Base-by-base conservation (phyloP, 805 yeast species). In the Metschnikowia santaceciliae region DNA sequence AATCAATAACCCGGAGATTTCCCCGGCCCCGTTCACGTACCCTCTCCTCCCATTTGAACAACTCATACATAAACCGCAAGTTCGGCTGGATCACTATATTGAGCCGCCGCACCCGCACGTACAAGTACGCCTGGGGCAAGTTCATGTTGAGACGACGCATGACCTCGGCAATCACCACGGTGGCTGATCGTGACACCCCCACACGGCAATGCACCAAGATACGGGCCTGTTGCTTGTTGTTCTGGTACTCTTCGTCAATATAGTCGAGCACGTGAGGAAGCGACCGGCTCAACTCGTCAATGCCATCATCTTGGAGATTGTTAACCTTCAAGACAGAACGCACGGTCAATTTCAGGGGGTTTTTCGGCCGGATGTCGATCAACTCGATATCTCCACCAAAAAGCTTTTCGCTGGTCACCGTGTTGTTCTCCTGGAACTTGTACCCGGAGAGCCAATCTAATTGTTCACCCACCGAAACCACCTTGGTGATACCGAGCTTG, bases 61-160 rank as follows among this genome's bases (percentile, higher is more conserved):
- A 73, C 62, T 91, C 97, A 66, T 90, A 92, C 90, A 90, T 87
- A 63, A 92, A 84, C 64, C 92, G 80, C 64, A 92, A 72, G 65
- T 90, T 92, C 13, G 98, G 98, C 67, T 92, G 98, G 55, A 92
- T 92, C 32, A 92, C 89, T 52, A 92, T 91, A 66, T 92, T 92
- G 61, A 92, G 76, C 48, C 98, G 74, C 47, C 97, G 75, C 3
- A 90, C 96, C 39, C 97, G 76, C n/a, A 90, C 97, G 68, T 76
- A 90, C 40, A 91, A 68, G 61, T 91, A 92, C 0, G 98, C 96
- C 32, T 84, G 74, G 2, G 94, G 83, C 30, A 92, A 70, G 40
- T 82, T 80, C 48, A 89, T 71, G 14, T 79, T 69, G 48, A 87
- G 68, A 38, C 96, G 70, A 57, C 81, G 80, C 96, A 92, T 91